These are phyloP conservation scores for Epichloe festucae DNA, from an alignment of 2,329 filamentous ascomycete species.

Conservation along the genomic window DNA sequence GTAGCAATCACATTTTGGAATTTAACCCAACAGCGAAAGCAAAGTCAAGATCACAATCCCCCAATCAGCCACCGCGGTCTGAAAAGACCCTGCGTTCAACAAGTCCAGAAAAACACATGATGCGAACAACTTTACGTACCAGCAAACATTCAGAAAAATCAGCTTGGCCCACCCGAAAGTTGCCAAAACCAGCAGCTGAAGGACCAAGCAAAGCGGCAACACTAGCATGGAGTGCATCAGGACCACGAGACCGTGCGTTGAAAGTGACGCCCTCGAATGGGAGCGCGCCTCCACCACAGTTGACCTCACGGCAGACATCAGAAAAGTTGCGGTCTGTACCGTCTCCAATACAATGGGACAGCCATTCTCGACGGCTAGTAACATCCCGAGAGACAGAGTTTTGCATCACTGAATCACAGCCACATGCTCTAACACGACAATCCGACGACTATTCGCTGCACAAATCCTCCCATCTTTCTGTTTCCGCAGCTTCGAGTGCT, in stretches of 20 bases:
- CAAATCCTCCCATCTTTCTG: constrained; percentile 34
- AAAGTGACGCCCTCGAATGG: constrained; percentile 15
- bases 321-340: constrained; percentile 22
- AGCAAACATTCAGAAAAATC: constrained; percentile 31
- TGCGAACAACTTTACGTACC: constrained; percentile 48
- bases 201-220: constrained; percentile 52
- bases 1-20: constrained; percentile 12
- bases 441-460: constrained; percentile 27
- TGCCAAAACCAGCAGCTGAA: constrained; percentile 30
- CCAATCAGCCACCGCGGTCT: constrained; percentile 20
- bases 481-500: constrained; percentile 45
- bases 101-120: constrained; percentile 47
- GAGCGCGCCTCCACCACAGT: constrained; percentile 9
- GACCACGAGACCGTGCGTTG: constrained; percentile 23
- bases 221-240: constrained; percentile 44
- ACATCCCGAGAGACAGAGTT: constrained; percentile 22
- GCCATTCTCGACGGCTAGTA: constrained; percentile 39
- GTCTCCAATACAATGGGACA: constrained; percentile 37
- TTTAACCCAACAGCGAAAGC: constrained; percentile 7
- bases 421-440: constrained; percentile 20
- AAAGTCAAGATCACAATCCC: constrained; percentile 18
- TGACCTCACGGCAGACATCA: constrained; percentile 13
- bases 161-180: constrained; percentile 25
- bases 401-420: constrained; percentile 14
- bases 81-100: constrained; percentile 33